These are phyloP conservation scores for Pichia sorboxylosa DNA, from an alignment of 1,139 yeast genomes.

Conservation along the genomic window DNA sequence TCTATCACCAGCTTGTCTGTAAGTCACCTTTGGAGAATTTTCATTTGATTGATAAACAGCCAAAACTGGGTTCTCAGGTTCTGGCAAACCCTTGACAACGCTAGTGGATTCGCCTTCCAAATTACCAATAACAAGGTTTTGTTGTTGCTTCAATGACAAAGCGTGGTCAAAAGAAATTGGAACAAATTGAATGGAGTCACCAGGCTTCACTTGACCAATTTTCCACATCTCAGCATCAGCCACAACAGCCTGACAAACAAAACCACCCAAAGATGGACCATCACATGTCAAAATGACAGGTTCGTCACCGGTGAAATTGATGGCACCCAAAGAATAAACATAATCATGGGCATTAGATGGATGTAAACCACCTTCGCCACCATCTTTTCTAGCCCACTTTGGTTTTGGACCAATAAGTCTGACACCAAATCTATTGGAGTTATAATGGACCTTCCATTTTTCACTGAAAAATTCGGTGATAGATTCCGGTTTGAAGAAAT, in stretches of 20 bases:
- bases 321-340: constrained; percentile 91
- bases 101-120: constrained; percentile 31
- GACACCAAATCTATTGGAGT: constrained; percentile 92
- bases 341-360: constrained; percentile 97
- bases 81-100: constrained; percentile 26
- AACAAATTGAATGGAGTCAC: constrained; percentile 69
- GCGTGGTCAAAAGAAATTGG: constrained; percentile 68
- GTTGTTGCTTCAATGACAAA: constrained; percentile 38
- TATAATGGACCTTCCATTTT: constrained; percentile 92
- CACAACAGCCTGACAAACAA: constrained; percentile 92
- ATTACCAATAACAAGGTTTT: constrained; percentile 37
- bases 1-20: constrained; percentile 96
- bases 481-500: constrained; percentile 72
- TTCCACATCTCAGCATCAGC: constrained; percentile 97
- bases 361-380: constrained; percentile 96
- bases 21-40: constrained; percentile 57
- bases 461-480: constrained; percentile 61
- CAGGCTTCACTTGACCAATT: constrained; percentile 94
- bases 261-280: constrained; percentile 96
- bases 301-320: constrained; percentile 96
- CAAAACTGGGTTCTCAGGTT: constrained; percentile 54
- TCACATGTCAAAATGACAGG: constrained; percentile 95
- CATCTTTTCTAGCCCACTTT: constrained; percentile 91
- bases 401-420: constrained; percentile 94
- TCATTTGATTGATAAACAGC: constrained; percentile 35